Percentiles rank a stretch among this genome's conserved stretches.
These are phyloP conservation scores for Didymella segeticola DNA, from an alignment of 2,329 filamentous ascomycete genomes.

Conservation along the genomic window DNA sequence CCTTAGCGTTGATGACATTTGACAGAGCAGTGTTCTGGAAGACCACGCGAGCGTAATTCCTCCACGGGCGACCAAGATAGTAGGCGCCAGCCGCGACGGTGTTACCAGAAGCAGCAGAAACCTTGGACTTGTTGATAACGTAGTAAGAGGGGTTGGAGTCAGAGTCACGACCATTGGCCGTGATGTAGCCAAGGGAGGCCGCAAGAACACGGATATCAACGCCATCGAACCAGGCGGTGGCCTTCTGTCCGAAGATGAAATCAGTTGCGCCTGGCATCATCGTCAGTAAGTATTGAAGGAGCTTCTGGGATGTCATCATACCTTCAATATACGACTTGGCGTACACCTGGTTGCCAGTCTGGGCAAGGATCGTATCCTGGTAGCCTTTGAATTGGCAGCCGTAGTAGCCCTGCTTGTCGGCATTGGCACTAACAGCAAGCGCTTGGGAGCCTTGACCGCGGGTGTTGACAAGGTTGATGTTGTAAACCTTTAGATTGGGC, in stretches of 20 bases:
- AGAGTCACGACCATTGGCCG: constrained; percentile 44
- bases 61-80: constrained; percentile 63
- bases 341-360: constrained; percentile 62
- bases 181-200: constrained; percentile 51
- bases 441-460: constrained; percentile 59
- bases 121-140: constrained; percentile 62
- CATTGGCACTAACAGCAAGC: constrained; percentile 61
- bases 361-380: constrained; percentile 60
- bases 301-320: not conserved
- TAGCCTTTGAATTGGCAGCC: constrained; percentile 62
- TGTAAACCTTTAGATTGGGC: constrained; percentile 65
- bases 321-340: constrained; percentile 64
- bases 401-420: constrained; percentile 63
- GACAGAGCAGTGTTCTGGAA: constrained; percentile 61
- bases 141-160: constrained; percentile 54
- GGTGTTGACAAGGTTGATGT: constrained; percentile 61
- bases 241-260: constrained; percentile 65
- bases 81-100: constrained; percentile 50
- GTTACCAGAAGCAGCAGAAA: constrained; percentile 52
- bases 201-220: constrained; percentile 57
- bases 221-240: constrained; percentile 60
- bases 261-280: constrained; percentile 55
- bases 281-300: not conserved
- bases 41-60: constrained; percentile 58
- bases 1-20: constrained; percentile 64